A percentile compares a stretch with the other conserved stretches of the same genome.
phyloP scores from a whole-genome alignment of 1,139 yeast species.

The Candida tetrigidarum region DNA sequence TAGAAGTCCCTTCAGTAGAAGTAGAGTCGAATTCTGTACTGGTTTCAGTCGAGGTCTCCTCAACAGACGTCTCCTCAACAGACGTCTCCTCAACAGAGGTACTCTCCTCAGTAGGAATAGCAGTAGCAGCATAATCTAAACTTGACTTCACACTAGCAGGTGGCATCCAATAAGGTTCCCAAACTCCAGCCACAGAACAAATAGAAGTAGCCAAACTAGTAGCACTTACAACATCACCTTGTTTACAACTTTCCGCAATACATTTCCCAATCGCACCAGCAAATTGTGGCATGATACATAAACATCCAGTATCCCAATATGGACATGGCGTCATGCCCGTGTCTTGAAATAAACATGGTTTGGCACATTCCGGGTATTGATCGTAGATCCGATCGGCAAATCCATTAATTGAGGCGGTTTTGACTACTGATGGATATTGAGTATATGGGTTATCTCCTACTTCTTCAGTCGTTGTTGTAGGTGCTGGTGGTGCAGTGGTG shows the following conservation, averaged over 20 bases:
- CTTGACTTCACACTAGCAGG: conserved; percentile 35
- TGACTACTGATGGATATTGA: conserved; percentile 36
- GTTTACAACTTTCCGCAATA: conserved; percentile 33
- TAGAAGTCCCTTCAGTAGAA: not conserved
- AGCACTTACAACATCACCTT: conserved; percentile 39
- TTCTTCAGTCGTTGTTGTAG: conserved; percentile 8
- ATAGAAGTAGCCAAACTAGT: conserved; percentile 44
- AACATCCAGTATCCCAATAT: conserved; percentile 43
- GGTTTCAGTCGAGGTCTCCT: not conserved
- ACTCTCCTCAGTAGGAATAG: conserved; percentile 8
- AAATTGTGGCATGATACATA: conserved; percentile 39
- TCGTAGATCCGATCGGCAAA: conserved; percentile 38
- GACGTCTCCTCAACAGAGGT: not conserved
- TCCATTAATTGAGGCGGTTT: conserved; percentile 40
- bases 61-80: conserved; percentile 1
- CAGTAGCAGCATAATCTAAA: conserved; percentile 34
- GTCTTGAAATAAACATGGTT: conserved; percentile 25
- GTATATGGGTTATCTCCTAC: conserved; percentile 19
- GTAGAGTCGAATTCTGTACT: not conserved
- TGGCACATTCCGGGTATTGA: conserved; percentile 28
- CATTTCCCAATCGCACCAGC: conserved; percentile 32
- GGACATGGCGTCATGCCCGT: conserved; percentile 38
- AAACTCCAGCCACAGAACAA: conserved; percentile 48
- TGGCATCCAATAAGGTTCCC: conserved; percentile 44
- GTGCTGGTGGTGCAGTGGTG: conserved; percentile 10